Conservation (phyloP, 306 rosid genomes). For the Glycine soja region DNA sequence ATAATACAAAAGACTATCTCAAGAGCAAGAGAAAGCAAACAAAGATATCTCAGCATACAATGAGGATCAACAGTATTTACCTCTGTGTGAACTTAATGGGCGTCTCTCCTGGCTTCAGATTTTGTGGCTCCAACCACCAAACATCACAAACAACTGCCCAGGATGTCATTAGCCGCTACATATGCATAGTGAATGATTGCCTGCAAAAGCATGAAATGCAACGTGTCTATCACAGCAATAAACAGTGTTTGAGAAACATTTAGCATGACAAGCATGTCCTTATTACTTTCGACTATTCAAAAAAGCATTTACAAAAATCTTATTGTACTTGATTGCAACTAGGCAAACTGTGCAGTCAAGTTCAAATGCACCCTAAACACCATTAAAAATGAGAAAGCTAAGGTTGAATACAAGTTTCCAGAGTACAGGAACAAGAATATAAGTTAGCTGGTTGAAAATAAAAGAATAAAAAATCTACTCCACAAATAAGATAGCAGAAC, state of each 20-base stretch:
- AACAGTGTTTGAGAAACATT: neutral
- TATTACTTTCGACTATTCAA: constrained; percentile 98
- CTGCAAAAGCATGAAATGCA: constrained; percentile 57
- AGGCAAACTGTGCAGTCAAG: constrained; percentile 97
- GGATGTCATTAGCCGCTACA: constrained; percentile 95
- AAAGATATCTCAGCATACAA: constrained; percentile 7
- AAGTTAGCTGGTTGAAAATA: neutral
- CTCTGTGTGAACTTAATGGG: constrained; percentile 97
- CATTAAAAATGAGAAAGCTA: constrained; percentile 44
- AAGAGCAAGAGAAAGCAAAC: constrained; percentile 29
- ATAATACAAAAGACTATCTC: constrained; percentile 7
- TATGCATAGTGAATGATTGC: constrained; percentile 95
- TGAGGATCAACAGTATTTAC: constrained; percentile 48
- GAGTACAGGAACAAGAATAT: constrained; percentile 16
- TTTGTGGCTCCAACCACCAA: constrained; percentile 97
- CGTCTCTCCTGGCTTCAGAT: constrained; percentile 85
- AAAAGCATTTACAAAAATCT: constrained; percentile 94
- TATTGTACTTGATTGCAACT: constrained; percentile 92
- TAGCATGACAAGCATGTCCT: constrained; percentile 39
- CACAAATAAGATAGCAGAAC: neutral
- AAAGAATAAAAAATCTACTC: neutral
- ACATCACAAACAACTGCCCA: constrained; percentile 99
- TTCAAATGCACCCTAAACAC: constrained; percentile 94
- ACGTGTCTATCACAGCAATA: neutral
- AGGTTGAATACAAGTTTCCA: constrained; percentile 23